phyloP scores from a whole-genome alignment of 441 rosid genomes.

The Erodium moschatum region DNA sequence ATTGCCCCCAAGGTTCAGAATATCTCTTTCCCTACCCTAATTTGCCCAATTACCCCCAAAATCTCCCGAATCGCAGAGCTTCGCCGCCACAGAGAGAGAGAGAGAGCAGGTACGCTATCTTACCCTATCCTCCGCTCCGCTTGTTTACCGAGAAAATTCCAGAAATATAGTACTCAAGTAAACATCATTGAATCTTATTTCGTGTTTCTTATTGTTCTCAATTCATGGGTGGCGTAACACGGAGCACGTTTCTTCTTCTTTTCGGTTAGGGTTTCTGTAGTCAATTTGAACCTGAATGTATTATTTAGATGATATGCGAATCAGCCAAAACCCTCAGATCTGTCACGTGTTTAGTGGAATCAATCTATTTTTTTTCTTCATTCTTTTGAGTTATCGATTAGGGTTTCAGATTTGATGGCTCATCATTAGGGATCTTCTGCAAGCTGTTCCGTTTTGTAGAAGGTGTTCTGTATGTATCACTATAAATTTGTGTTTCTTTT shows the following conservation, averaged over 20 bases:
- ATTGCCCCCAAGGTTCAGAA: constrained; percentile 4
- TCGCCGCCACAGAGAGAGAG: constrained; percentile 10
- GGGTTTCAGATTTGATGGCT: not conserved
- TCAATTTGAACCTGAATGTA: not conserved
- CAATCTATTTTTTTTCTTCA: not conserved
- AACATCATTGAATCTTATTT: not conserved
- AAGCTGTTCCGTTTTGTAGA: not conserved
- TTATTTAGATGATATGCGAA: not conserved
- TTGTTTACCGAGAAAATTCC: constrained; percentile 10
- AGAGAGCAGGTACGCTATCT: constrained; percentile 2
- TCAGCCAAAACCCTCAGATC: not conserved
- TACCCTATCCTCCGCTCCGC: constrained; percentile 1
- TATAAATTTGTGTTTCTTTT: not conserved
- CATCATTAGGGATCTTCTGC: not conserved
- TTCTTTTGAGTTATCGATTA: not conserved
- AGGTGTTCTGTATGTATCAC: not conserved
- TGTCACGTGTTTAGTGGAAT: not conserved
- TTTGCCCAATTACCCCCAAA: constrained; percentile 3
- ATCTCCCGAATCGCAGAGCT: constrained; percentile 10
- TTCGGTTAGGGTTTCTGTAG: constrained; percentile 7
- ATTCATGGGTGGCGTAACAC: not conserved
- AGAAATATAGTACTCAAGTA: not conserved
- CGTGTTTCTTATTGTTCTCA: not conserved
- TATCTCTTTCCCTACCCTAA: constrained; percentile 9
- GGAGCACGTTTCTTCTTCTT: not conserved